Evolutionary conservation across 2,329 filamentous ascomycete species (phyloP).

Genomic region (Lecanicillium sp.): DNA sequence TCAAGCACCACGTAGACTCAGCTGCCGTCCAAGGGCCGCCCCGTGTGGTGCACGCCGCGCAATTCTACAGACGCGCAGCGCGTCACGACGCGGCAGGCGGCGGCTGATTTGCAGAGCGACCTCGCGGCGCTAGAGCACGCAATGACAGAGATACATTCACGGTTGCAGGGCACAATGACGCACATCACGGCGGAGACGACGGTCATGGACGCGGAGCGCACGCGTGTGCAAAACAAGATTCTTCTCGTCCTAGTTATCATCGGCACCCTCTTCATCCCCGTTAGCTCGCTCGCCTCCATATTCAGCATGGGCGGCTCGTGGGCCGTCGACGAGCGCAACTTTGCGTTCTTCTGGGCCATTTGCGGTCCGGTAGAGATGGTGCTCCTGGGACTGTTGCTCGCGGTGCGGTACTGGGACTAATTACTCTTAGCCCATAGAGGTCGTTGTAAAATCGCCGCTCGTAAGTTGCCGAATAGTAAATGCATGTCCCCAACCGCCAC

Average conservation of each 20-base stretch:
- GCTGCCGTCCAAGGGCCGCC: constrained; percentile 4
- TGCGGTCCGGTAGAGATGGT: constrained; percentile 11
- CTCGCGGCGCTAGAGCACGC: constrained; percentile 6
- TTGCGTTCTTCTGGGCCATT: constrained; percentile 13
- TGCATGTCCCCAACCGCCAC: neutral
- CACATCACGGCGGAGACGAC: constrained; percentile 15
- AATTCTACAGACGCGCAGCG: constrained; percentile 4
- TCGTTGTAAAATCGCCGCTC: neutral
- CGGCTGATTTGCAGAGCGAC: constrained; percentile 3
- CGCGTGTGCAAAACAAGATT: constrained; percentile 14
- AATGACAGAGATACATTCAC: constrained; percentile 12
- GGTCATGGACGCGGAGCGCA: constrained; percentile 14
- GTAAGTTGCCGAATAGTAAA: neutral
- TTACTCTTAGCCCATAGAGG: neutral
- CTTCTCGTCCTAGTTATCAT: constrained; percentile 13
- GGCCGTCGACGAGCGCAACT: constrained; percentile 13
- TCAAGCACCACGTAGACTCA: constrained; percentile 4
- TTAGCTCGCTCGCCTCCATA: constrained; percentile 13
- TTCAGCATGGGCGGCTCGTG: constrained; percentile 15
- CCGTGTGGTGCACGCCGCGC: constrained; percentile 6
- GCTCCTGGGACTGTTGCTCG: constrained; percentile 8
- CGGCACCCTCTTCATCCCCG: constrained; percentile 13
- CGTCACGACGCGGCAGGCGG: neutral
- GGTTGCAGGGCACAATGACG: constrained; percentile 14
- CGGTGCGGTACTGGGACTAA: constrained; percentile 10